Conservation (phyloP, 257 asterid genomes). For the Solanum peruvianum region DNA sequence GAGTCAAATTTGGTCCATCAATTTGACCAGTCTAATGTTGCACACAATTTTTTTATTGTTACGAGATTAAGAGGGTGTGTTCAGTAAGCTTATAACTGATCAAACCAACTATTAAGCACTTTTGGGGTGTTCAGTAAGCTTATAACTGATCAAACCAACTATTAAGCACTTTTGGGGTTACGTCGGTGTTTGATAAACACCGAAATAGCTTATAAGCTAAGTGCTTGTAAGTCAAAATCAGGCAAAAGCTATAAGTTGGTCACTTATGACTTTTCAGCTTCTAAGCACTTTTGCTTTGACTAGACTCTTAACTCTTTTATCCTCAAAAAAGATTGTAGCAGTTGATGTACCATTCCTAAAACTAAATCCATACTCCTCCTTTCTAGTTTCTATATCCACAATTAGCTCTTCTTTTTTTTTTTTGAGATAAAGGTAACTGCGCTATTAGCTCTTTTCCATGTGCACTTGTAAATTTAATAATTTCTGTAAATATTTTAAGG, state of each 20-base stretch:
- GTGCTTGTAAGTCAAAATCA: neutral
- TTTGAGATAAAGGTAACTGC: too few species aligned
- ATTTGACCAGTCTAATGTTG: neutral
- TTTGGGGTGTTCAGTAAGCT: neutral
- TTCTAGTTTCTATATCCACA: neutral
- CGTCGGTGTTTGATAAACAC: neutral
- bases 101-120: neutral
- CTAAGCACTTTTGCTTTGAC: neutral
- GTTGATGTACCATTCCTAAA: neutral
- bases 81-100: neutral
- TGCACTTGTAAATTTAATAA: neutral
- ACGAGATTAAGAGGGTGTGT: neutral
- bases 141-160: neutral
- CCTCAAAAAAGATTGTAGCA: neutral
- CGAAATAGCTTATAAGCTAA: neutral
- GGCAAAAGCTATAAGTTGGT: neutral
- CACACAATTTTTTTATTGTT: neutral
- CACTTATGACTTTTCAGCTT: neutral
- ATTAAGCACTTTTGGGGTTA: neutral
- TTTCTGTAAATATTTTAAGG: neutral
- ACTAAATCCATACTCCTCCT: neutral
- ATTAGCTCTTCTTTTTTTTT: too few species aligned
- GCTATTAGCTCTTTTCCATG: neutral
- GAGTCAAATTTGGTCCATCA: neutral
- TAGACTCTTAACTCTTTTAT: neutral